phyloP scores from a whole-genome alignment of 805 yeast genomes.

The Candida tibetensis region DNA sequence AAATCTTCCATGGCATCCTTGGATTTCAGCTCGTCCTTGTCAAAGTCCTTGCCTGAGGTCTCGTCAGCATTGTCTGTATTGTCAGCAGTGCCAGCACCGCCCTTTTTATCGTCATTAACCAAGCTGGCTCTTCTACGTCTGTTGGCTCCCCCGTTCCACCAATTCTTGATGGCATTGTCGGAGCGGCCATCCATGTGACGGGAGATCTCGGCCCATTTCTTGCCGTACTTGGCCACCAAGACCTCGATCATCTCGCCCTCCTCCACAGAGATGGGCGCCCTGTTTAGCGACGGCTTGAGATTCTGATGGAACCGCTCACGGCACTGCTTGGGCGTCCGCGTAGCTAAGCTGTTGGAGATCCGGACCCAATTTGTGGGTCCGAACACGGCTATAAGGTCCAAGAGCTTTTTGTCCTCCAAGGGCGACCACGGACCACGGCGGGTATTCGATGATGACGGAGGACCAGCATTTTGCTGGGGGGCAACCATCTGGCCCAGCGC shows the following conservation, averaged over 20 bases:
- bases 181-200: slow-evolving; percentile 81
- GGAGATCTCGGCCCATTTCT: slow-evolving; percentile 92
- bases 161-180: slow-evolving; percentile 90
- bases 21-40: slow-evolving; percentile 1
- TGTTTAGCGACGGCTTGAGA: slow-evolving; percentile 77
- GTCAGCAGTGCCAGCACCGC: not conserved
- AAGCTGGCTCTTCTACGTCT: slow-evolving; percentile 57
- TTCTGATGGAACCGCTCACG: slow-evolving; percentile 91
- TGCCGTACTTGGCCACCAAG: slow-evolving; percentile 75
- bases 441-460: slow-evolving; percentile 9
- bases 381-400: slow-evolving; percentile 64
- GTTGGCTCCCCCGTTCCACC: slow-evolving; percentile 97
- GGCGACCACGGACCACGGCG: slow-evolving; percentile 90
- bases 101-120: slow-evolving; percentile 8
- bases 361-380: slow-evolving; percentile 91
- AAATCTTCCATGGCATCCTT: not conserved
- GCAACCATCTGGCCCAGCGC: slow-evolving; percentile 4
- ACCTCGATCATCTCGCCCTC: slow-evolving; percentile 82
- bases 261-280: slow-evolving; percentile 78
- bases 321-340: slow-evolving; percentile 89
- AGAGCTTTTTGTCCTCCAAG: slow-evolving; percentile 70
- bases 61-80: not conserved
- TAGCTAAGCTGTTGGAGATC: slow-evolving; percentile 66
- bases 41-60: not conserved
- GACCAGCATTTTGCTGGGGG: slow-evolving; percentile 5